Evolutionary conservation across 2,329 filamentous ascomycete genomes (phyloP).

Genomic region (Paracorniculantispora psalliotae): DNA sequence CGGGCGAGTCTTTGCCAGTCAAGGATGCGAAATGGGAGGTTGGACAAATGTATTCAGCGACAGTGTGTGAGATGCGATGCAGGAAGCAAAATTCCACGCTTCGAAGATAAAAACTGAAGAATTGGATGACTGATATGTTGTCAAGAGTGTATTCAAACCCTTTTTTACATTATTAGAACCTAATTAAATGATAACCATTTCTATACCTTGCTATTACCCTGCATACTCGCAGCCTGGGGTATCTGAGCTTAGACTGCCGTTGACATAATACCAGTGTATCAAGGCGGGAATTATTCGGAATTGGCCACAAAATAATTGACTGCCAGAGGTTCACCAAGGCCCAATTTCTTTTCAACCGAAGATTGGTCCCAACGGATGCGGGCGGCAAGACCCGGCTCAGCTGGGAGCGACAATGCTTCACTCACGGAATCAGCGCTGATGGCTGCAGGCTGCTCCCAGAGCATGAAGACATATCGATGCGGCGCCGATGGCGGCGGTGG

Average conservation of each 20-base stretch:
- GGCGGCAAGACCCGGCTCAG: not conserved
- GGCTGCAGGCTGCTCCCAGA: conserved; percentile 40
- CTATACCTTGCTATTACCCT: too few relatives aligned
- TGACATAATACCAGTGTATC: not conserved
- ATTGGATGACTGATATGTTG: too few relatives aligned
- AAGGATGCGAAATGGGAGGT: not conserved
- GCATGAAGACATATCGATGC: conserved; percentile 45
- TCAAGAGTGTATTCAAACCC: too few relatives aligned
- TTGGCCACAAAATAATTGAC: conserved; percentile 6
- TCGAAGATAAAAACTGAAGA: too few relatives aligned
- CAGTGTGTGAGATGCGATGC: not conserved
- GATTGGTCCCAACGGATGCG: conserved; percentile 8
- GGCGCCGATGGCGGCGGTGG: conserved; percentile 42
- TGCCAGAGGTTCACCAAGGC: not conserved
- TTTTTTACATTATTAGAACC: too few relatives aligned
- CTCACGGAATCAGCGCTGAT: not conserved
- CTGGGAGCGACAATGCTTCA: not conserved
- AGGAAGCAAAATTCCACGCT: too few relatives aligned
- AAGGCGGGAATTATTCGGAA: not conserved
- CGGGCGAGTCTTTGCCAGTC: conserved; percentile 3
- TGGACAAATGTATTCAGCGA: conserved; percentile 8
- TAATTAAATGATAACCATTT: too few relatives aligned
- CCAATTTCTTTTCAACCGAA: not conserved
- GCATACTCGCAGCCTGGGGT: not conserved
- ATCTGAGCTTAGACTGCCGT: too few relatives aligned